Percentiles rank a stretch among this genome's conserved stretches.
Evolutionary conservation across 1,284 basidiomycete genomes (phyloP).

Genomic region (Ceratobasidium sp.): DNA sequence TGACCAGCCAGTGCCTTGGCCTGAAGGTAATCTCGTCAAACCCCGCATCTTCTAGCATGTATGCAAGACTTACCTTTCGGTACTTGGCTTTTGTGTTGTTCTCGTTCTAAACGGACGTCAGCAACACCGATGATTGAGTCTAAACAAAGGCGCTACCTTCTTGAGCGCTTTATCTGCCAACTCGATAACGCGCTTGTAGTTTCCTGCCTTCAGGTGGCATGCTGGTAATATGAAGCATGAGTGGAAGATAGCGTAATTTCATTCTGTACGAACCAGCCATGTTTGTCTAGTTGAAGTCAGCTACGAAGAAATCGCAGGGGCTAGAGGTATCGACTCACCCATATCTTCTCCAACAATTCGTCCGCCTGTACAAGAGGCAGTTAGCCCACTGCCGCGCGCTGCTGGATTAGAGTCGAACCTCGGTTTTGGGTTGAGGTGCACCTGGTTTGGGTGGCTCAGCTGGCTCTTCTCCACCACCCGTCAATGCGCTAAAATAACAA

Average conservation of each 20-base stretch:
- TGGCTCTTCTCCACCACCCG: background rate
- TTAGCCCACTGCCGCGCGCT: no score
- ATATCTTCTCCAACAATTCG: slow-evolving; percentile 73
- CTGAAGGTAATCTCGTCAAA: background rate
- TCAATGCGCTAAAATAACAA: slow-evolving; percentile 28
- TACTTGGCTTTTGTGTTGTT: slow-evolving; percentile 78
- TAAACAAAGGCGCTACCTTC: slow-evolving; percentile 21
- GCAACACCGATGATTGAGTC: background rate
- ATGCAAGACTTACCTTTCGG: slow-evolving; percentile 56
- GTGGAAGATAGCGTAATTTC: background rate
- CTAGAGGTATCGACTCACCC: background rate
- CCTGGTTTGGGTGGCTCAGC: slow-evolving; percentile 24
- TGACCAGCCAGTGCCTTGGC: slow-evolving; percentile 77
- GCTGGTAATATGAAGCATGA: slow-evolving; percentile 45
- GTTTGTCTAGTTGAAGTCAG: slow-evolving; percentile 62
- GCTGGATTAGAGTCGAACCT: slow-evolving; percentile 50
- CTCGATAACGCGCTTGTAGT: slow-evolving; percentile 77
- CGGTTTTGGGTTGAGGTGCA: slow-evolving; percentile 49
- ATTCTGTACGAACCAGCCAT: slow-evolving; percentile 61
- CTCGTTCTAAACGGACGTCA: slow-evolving; percentile 57
- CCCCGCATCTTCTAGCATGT: background rate
- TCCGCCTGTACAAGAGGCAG: slow-evolving; percentile 70
- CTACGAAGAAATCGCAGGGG: background rate
- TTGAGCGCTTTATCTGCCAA: slow-evolving; percentile 72
- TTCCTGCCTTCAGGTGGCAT: slow-evolving; percentile 75